These are phyloP conservation scores for Protostelium mycophagum DNA, from an alignment of 78 protist species.

Conservation along the genomic window DNA sequence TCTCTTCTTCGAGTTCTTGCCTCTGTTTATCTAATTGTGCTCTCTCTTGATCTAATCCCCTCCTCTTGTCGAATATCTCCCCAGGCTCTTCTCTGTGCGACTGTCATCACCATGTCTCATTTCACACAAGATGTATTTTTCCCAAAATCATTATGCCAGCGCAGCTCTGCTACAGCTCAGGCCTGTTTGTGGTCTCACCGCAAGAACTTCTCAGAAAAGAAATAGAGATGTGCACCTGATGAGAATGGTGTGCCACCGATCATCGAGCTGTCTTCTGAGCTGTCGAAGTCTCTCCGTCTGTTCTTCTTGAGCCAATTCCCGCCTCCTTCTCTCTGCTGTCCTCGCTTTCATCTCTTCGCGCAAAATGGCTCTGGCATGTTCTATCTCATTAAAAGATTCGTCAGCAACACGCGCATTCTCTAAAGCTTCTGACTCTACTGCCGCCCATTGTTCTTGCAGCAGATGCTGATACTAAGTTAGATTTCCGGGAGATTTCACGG, in stretches of 20 bases:
- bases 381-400: neutral
- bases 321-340: neutral
- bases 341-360: neutral
- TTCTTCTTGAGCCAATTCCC: neutral
- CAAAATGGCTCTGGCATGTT: neutral
- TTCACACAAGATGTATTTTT: neutral
- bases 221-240: too few relatives aligned
- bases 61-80: neutral
- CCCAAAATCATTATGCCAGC: too few relatives aligned
- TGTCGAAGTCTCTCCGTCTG: neutral
- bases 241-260: neutral
- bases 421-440: neutral
- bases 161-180: too few relatives aligned
- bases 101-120: too few relatives aligned
- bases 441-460: neutral
- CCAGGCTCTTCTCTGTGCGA: neutral
- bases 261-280: neutral
- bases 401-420: neutral
- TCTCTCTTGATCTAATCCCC: neutral
- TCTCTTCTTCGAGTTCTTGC: neutral
- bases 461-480: neutral
- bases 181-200: too few relatives aligned
- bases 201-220: too few relatives aligned
- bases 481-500: neutral
- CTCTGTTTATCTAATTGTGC: neutral